Conservation (phyloP, 257 asterid species). For the Cynanchum wilfordii region DNA sequence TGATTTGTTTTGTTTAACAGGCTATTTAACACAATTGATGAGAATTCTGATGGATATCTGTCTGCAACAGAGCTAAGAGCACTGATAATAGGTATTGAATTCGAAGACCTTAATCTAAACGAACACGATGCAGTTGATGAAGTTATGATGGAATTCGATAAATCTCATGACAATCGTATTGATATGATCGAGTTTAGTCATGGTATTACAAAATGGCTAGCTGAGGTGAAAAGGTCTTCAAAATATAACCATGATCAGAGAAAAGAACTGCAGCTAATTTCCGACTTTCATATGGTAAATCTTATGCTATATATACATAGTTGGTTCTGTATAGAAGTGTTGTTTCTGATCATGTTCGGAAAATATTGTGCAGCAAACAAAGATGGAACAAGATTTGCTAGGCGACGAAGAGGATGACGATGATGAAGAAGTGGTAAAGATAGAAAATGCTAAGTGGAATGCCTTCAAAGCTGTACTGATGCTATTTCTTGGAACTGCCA, state of each 20-base stretch:
- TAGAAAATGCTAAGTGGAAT: slow-evolving; percentile 8
- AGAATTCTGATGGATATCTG: slow-evolving; percentile 11
- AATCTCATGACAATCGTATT: slow-evolving; percentile 23
- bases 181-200: slow-evolving; percentile 33
- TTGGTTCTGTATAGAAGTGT: background rate
- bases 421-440: slow-evolving; percentile 10
- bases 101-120: slow-evolving; percentile 24
- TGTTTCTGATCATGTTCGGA: background rate
- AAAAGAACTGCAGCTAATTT: slow-evolving; percentile 8
- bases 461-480: slow-evolving; percentile 13
- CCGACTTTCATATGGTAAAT: slow-evolving; percentile 12
- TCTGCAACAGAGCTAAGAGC: slow-evolving; percentile 35
- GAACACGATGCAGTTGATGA: slow-evolving; percentile 25
- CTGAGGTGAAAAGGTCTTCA: slow-evolving; percentile 26
- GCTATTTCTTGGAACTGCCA: slow-evolving; percentile 10
- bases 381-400: slow-evolving; percentile 6
- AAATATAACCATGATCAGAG: slow-evolving; percentile 21
- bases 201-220: slow-evolving; percentile 41
- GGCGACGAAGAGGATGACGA: slow-evolving; percentile 5
- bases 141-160: slow-evolving; percentile 38
- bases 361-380: slow-evolving; percentile 2
- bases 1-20: slow-evolving; percentile 8
- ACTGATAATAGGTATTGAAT: slow-evolving; percentile 25
- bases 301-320: too few relatives aligned
- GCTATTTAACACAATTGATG: slow-evolving; percentile 24